Evolutionary conservation across 176 grass and related monocot genomes (phyloP), one percentile per base, ranked within the genome.

Genomic region (Musa acuminata): DNA sequence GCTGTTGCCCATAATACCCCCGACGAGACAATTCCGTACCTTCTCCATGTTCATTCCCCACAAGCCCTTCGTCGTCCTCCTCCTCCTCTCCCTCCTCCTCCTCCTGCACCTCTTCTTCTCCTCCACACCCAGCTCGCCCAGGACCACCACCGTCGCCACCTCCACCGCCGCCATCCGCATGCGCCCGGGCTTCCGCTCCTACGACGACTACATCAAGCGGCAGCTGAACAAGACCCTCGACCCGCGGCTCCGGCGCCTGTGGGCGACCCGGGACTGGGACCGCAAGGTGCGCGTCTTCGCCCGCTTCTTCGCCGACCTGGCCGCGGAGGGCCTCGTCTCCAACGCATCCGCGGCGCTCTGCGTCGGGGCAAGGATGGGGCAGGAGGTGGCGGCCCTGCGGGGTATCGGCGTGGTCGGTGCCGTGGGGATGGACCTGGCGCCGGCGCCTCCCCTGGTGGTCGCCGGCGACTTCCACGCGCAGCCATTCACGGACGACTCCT

Each of bases 211-310:
- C 84, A 70, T 93, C 66, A 83, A 84, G 0, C 90, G 88, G 79
- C 94, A 97, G 87, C 90, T 97, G 1, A 97, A 93, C 83, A 97
- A 97, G 86, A 97, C 94, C 5, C 90, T 93, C 11, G 73, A 97
- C 83, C 86, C 94, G 16, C 90, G 84, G 49, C 94, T 97, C 74
- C 94, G 90, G 27, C 81, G 73, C 14, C 73, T 97, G 9, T 97
- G 94, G 94, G 90, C 93, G 2, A 97, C 94, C 1, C 90, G 94
- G 1, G 94, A 97, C 82, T 97, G 94, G 94, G 79, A 43, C 1
- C 94, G 90, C 67, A 97, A 97, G 75, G 87, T 93, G 1, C 11
- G 49, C 67, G 84, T 87, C 67, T 97, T 97, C 87, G 69, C 87
- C 6, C 52, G 63, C 23, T 26, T 78, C 74, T 97, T 97, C 87